These are phyloP conservation scores for Dendrocalamus sinicus DNA, from an alignment of 176 grass and related monocot genomes.

Conservation along the genomic window DNA sequence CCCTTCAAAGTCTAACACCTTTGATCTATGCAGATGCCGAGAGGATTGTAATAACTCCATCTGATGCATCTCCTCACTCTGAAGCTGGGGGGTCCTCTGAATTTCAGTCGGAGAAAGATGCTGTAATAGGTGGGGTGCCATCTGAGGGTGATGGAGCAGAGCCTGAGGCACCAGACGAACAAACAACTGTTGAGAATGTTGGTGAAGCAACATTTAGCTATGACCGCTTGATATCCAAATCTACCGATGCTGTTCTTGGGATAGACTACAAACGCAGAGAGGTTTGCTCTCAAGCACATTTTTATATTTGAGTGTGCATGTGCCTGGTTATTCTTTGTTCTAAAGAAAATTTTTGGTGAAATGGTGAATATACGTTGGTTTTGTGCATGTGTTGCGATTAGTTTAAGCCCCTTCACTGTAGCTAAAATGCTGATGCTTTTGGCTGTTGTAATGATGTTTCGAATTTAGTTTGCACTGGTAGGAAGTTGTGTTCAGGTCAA, in stretches of 20 bases:
- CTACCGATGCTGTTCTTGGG: slow-evolving; percentile 72
- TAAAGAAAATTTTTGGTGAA: neutral
- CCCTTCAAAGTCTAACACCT: slow-evolving; percentile 18
- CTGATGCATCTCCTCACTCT: slow-evolving; percentile 51
- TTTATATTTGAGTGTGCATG: neutral
- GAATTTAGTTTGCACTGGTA: neutral
- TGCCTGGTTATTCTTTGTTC: neutral
- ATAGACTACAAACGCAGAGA: slow-evolving; percentile 96
- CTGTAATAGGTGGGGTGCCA: slow-evolving; percentile 44
- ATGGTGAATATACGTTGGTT: neutral
- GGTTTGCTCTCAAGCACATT: slow-evolving; percentile 51
- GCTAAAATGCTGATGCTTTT: slow-evolving; percentile 19
- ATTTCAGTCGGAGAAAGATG: slow-evolving; percentile 66
- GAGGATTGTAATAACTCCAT: slow-evolving; percentile 27
- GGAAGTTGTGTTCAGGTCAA: neutral
- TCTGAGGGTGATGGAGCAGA: slow-evolving; percentile 49
- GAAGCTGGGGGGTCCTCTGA: slow-evolving; percentile 54
- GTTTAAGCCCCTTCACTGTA: neutral
- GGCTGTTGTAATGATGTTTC: neutral
- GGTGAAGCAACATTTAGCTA: slow-evolving; percentile 82
- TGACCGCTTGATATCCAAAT: slow-evolving; percentile 77
- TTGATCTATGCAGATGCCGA: slow-evolving; percentile 54
- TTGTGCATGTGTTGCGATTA: neutral
- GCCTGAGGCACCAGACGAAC: slow-evolving; percentile 57
- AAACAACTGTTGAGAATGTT: slow-evolving; percentile 55